These are phyloP conservation scores for Thielaviopsis cerberus DNA, from an alignment of 2,329 filamentous ascomycete species.

Conservation along the genomic window DNA sequence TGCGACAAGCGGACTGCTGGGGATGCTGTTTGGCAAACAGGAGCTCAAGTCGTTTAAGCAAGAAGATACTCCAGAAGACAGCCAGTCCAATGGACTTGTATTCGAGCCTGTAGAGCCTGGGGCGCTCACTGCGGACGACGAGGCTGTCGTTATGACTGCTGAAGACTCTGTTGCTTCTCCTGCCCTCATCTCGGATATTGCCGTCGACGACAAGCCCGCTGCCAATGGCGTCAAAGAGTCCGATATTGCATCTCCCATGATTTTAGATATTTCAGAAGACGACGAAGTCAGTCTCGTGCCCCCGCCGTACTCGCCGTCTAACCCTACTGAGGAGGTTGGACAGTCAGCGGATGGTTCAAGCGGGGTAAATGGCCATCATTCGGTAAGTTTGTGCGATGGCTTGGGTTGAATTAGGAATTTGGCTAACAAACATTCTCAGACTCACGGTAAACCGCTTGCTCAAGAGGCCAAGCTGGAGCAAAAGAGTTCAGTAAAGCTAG, in stretches of 20 bases:
- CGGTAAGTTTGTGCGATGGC: no score
- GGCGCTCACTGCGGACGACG: no score
- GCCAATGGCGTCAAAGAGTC: not conserved
- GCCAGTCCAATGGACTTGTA: not conserved
- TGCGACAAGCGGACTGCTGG: slow-evolving; percentile 30
- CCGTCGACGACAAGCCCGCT: not conserved
- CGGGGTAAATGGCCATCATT: not conserved
- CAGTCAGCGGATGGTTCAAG: not conserved
- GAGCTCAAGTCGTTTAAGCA: slow-evolving; percentile 35
- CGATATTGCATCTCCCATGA: not conserved
- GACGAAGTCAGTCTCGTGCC: slow-evolving; percentile 11
- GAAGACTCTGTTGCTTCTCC: no score
- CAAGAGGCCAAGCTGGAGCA: no score
- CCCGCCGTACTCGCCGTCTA: not conserved
- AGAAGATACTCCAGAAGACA: slow-evolving; percentile 15
- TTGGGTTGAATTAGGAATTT: no score
- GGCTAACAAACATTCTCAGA: no score
- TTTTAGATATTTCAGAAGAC: slow-evolving; percentile 14
- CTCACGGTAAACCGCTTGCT: no score
- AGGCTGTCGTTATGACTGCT: no score
- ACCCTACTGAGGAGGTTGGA: not conserved
- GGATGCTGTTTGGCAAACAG: slow-evolving; percentile 39
- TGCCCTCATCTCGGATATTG: not conserved
- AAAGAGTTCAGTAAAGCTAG: no score
- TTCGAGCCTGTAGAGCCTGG: not conserved